phyloP scores from a whole-genome alignment of 192 early-diverging fungal genomes.

The Spizellomyces sp. region DNA sequence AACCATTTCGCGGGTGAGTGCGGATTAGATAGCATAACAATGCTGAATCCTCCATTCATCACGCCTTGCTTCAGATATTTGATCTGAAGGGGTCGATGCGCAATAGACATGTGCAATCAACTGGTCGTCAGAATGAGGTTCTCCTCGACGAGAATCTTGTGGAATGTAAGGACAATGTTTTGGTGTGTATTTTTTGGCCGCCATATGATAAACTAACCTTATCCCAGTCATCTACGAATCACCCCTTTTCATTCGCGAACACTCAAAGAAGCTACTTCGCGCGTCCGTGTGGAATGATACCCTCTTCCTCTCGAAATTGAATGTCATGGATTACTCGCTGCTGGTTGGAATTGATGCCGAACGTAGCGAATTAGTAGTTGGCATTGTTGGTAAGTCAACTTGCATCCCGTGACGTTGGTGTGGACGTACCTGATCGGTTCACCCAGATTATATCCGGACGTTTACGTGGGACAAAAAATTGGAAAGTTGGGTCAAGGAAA shows the following conservation, averaged over 20 bases:
- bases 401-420: background rate
- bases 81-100: conserved; percentile 95
- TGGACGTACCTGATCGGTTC: background rate
- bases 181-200: conserved; percentile 7
- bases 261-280: conserved; percentile 82
- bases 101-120: conserved; percentile 90
- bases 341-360: conserved; percentile 91
- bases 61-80: conserved; percentile 61
- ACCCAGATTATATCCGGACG: conserved; percentile 87
- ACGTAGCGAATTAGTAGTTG: conserved; percentile 87
- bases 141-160: conserved; percentile 93
- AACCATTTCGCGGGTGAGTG: conserved; percentile 65
- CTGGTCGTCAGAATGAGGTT: conserved; percentile 82
- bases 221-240: conserved; percentile 74
- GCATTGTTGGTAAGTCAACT: conserved; percentile 80
- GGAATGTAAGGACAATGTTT: conserved; percentile 59
- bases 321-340: conserved; percentile 98
- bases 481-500: conserved; percentile 98
- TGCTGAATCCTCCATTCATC: background rate
- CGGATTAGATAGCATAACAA: background rate
- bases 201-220: conserved; percentile 2
- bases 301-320: conserved; percentile 86
- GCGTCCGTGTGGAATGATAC: conserved; percentile 93
- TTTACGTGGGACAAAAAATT: conserved; percentile 99
- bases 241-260: conserved; percentile 88